phyloP scores from a whole-genome alignment of 2,329 filamentous ascomycete species.

The Talaromyces sp. region DNA sequence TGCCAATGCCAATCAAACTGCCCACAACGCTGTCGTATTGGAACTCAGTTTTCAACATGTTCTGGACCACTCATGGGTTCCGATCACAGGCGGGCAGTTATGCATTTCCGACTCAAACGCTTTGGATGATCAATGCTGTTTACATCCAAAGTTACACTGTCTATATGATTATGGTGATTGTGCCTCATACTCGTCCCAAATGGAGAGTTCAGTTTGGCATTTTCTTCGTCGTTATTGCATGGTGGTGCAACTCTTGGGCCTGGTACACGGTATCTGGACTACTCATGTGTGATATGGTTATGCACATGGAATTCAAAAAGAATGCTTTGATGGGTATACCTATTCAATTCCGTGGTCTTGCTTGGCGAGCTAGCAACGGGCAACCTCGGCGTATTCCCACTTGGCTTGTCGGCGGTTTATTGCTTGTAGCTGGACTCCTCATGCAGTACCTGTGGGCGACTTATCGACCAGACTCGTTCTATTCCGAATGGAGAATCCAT shows the following conservation, averaged over 20 bases:
- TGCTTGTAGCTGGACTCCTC: constrained; percentile 34
- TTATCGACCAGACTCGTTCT: constrained; percentile 34
- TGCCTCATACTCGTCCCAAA: constrained; percentile 39
- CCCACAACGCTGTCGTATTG: constrained; percentile 43
- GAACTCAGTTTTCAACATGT: constrained; percentile 48
- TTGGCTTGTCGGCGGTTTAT: constrained; percentile 33
- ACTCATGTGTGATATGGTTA: constrained; percentile 39
- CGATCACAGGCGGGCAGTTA: constrained; percentile 39
- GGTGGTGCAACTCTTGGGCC: constrained; percentile 42
- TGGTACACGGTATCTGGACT: constrained; percentile 47
- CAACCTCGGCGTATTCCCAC: constrained; percentile 21
- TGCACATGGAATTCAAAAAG: constrained; percentile 41
- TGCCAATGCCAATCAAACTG: constrained; percentile 33
- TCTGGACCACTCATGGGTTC: constrained; percentile 44
- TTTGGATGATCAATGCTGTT: constrained; percentile 47
- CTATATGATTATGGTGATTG: constrained; percentile 49
- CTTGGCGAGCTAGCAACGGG: constrained; percentile 12
- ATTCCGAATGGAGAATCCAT: constrained; percentile 41
- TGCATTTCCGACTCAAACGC: constrained; percentile 45
- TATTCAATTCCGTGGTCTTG: constrained; percentile 19
- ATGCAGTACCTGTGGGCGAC: constrained; percentile 47
- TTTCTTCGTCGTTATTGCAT: constrained; percentile 44
- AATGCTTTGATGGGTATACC: constrained; percentile 24
- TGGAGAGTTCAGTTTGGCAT: constrained; percentile 35
- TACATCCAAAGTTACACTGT: constrained; percentile 49